A percentile compares a stretch with the other conserved stretches of the same genome.
phyloP scores from a whole-genome alignment of 2,329 filamentous ascomycete genomes.

The Pyrenochaeta sp. region DNA sequence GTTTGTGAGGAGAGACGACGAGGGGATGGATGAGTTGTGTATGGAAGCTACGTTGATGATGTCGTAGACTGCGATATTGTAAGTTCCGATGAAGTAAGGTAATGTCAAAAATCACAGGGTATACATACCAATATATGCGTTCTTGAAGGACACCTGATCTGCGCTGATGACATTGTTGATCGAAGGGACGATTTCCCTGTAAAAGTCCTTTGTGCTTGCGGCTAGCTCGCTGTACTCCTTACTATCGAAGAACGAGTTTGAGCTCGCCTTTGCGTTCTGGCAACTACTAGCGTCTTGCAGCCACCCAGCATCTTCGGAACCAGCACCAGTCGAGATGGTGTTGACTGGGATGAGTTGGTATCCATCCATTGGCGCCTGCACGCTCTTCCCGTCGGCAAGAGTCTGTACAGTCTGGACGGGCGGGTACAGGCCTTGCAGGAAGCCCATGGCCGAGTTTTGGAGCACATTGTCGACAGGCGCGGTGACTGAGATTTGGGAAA shows the following conservation, averaged over 20 bases:
- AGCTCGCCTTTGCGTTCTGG: slow-evolving; percentile 64
- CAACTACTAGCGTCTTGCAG: slow-evolving; percentile 66
- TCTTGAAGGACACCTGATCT: slow-evolving; percentile 64
- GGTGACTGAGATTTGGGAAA: slow-evolving; percentile 75
- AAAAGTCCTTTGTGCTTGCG: slow-evolving; percentile 62
- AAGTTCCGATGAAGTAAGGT: background rate
- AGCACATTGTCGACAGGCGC: slow-evolving; percentile 80
- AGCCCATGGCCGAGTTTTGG: slow-evolving; percentile 79
- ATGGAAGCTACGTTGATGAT: slow-evolving; percentile 69
- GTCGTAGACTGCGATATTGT: slow-evolving; percentile 60
- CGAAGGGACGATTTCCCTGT: slow-evolving; percentile 60
- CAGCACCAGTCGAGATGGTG: slow-evolving; percentile 65
- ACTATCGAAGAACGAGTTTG: slow-evolving; percentile 66
- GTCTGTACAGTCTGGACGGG: slow-evolving; percentile 68
- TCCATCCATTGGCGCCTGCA: slow-evolving; percentile 75
- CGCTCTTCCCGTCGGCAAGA: slow-evolving; percentile 73
- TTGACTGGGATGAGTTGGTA: slow-evolving; percentile 86
- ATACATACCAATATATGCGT: slow-evolving; percentile 68
- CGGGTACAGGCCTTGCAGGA: slow-evolving; percentile 88
- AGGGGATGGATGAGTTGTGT: slow-evolving; percentile 69
- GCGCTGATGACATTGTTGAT: slow-evolving; percentile 62
- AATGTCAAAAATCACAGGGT: background rate
- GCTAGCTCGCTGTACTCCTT: slow-evolving; percentile 59
- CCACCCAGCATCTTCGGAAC: slow-evolving; percentile 66
- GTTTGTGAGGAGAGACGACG: slow-evolving; percentile 66